Percentiles rank a stretch among this genome's conserved stretches.
phyloP scores from a whole-genome alignment of 148 eudicot species.

The Diospyros lotus region DNA sequence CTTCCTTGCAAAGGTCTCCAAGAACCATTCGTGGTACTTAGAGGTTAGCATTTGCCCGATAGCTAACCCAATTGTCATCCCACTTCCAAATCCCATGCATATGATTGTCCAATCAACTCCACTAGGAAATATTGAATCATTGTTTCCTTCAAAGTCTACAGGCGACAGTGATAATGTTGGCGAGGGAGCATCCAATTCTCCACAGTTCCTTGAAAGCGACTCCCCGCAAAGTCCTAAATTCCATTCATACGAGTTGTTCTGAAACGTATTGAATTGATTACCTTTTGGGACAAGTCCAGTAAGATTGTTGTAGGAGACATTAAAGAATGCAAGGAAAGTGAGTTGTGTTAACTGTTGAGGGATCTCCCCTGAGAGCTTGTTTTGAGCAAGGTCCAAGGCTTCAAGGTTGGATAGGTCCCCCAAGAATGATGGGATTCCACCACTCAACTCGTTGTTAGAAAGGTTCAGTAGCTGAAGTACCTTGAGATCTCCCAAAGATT shows the following conservation, averaged over 20 bases:
- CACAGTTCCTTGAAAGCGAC: constrained; percentile 1
- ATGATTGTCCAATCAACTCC: too few species aligned
- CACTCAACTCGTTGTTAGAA: constrained; percentile 32
- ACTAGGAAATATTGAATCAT: too few species aligned
- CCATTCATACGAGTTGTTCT: constrained; percentile 24
- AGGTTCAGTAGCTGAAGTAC: constrained; percentile 37
- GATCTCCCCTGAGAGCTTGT: constrained; percentile 35
- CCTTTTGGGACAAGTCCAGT: constrained; percentile 34
- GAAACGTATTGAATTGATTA: constrained; percentile 32
- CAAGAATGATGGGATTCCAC: constrained; percentile 28
- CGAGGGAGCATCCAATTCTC: too few species aligned
- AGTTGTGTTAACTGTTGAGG: constrained; percentile 27
- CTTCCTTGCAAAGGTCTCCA: too few species aligned
- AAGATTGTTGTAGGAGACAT: constrained; percentile 36
- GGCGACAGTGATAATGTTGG: too few species aligned
- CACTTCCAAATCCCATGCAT: too few species aligned
- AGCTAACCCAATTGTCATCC: too few species aligned
- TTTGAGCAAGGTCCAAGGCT: constrained; percentile 36
- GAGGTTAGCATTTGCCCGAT: too few species aligned
- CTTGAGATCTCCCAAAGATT: constrained; percentile 23
- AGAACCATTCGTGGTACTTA: too few species aligned
- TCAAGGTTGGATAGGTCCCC: constrained; percentile 26
- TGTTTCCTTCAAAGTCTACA: too few species aligned
- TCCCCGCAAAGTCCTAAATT: constrained; percentile 31
- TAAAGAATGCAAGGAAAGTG: constrained; percentile 25